A percentile compares a stretch with the other conserved stretches of the same genome.
phyloP scores from a whole-genome alignment of 2,329 filamentous ascomycete species.

The Teratosphaeria destructans region DNA sequence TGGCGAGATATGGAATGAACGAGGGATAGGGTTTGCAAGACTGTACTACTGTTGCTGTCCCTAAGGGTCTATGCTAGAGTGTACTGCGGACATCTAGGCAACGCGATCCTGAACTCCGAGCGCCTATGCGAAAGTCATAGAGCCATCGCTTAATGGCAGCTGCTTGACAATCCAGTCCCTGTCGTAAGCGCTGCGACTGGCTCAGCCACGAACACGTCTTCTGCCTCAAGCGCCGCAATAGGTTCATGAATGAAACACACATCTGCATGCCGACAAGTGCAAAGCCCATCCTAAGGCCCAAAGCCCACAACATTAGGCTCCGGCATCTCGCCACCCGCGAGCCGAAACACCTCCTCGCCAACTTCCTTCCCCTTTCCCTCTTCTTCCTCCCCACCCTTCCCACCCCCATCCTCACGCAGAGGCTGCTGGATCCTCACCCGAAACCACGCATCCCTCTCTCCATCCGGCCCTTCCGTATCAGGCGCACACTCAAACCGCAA shows the following conservation, averaged over 20 bases:
- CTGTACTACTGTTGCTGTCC: neutral
- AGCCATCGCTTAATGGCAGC: neutral
- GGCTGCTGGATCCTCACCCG: conserved; percentile 5
- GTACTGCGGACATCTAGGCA: neutral
- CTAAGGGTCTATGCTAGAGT: neutral
- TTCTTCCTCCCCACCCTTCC: neutral
- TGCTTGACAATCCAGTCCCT: neutral
- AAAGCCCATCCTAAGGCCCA: conserved; percentile 5
- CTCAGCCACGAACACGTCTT: neutral
- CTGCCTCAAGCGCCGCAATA: neutral
- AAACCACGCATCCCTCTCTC: conserved; percentile 6
- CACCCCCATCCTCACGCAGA: neutral
- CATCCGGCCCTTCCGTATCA: conserved; percentile 6
- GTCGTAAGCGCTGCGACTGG: neutral
- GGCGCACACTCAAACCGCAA: conserved; percentile 16
- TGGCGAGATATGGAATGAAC: too few species aligned
- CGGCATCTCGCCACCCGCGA: conserved; percentile 13
- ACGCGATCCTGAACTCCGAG: neutral
- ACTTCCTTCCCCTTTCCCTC: conserved; percentile 11
- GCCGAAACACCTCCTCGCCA: conserved; percentile 18
- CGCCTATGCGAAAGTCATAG: neutral
- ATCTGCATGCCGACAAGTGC: neutral
- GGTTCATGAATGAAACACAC: neutral
- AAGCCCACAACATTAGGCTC: conserved; percentile 4
- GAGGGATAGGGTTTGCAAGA: neutral